These are phyloP conservation scores for Piromyces finnis DNA, from an alignment of 192 early-diverging fungal genomes.

Conservation along the genomic window DNA sequence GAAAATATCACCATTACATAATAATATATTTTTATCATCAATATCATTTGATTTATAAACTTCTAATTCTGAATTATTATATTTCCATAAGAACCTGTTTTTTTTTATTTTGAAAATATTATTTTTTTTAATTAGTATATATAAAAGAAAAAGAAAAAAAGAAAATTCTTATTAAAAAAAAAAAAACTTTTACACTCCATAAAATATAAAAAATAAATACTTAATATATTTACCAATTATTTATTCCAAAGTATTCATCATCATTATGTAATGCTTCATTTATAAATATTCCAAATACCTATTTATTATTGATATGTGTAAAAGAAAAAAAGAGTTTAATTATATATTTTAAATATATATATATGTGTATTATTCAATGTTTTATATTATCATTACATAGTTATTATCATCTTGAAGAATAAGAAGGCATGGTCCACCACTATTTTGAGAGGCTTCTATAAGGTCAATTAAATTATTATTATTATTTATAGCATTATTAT, in stretches of 20 bases:
- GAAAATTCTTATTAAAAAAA: too few relatives aligned
- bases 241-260: neutral
- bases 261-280: neutral
- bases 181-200: too few relatives aligned
- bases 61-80: neutral
- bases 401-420: neutral
- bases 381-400: neutral
- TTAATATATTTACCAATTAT: neutral
- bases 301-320: neutral
- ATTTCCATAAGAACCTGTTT: neutral
- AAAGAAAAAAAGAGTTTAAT: too few relatives aligned
- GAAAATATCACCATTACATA: neutral
- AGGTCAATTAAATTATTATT: too few relatives aligned
- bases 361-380: too few relatives aligned
- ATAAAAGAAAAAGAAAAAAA: too few relatives aligned
- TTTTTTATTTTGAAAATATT: neutral
- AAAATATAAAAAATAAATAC: too few relatives aligned
- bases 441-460: too few relatives aligned
- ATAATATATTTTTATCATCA: neutral
- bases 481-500: too few relatives aligned
- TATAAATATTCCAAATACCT: neutral
- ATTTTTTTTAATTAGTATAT: too few relatives aligned
- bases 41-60: neutral
- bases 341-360: too few relatives aligned
- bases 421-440: neutral